Conservation (phyloP, 306 rosid genomes). For the Cucurbita ficifolia region DNA sequence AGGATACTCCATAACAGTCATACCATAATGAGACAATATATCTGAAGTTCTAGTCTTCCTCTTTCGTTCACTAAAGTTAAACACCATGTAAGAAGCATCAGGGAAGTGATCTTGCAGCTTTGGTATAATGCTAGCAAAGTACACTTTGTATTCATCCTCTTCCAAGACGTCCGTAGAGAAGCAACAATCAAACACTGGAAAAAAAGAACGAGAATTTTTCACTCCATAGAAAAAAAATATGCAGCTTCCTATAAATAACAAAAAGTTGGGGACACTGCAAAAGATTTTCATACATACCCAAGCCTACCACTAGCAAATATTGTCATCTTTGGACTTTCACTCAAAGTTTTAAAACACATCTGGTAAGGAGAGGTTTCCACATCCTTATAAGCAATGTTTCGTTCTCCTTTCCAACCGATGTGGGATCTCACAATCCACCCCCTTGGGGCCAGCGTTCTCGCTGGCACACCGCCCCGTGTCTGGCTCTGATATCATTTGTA, state of each 20-base stretch:
- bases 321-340: too few relatives aligned
- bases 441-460: too few relatives aligned
- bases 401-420: too few relatives aligned
- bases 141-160: conserved; percentile 74
- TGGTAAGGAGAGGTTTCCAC: too few relatives aligned
- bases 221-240: neutral
- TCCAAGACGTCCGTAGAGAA: conserved; percentile 81
- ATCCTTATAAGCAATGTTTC: too few relatives aligned
- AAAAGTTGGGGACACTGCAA: neutral
- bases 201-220: neutral
- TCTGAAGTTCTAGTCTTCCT: conserved; percentile 63
- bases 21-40: conserved; percentile 75
- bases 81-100: conserved; percentile 93
- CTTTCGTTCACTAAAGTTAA: conserved; percentile 88
- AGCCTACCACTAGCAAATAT: too few relatives aligned
- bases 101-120: conserved; percentile 86
- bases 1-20: conserved; percentile 99
- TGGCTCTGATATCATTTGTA: too few relatives aligned
- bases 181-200: conserved; percentile 92
- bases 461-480: too few relatives aligned
- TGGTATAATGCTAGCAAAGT: conserved; percentile 76
- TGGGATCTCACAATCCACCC: too few relatives aligned
- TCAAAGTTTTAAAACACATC: too few relatives aligned
- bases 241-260: neutral
- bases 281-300: neutral